phyloP scores from a whole-genome alignment of 2,329 filamentous ascomycete species.

The Fusarium nodosum region DNA sequence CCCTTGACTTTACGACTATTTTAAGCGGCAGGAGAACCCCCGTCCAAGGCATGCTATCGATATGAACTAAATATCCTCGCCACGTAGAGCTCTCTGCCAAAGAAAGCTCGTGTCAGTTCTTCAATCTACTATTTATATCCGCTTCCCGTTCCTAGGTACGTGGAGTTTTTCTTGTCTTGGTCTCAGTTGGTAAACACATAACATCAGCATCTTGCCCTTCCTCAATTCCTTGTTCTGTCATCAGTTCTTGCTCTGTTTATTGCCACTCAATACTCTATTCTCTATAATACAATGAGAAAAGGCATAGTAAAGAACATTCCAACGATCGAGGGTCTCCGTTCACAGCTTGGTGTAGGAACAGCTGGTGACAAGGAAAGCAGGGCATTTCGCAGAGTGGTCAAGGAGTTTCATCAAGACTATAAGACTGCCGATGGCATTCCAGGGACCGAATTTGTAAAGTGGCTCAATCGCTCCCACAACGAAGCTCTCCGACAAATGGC shows the following conservation, averaged over 20 bases:
- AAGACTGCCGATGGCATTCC: neutral
- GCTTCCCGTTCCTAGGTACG: neutral
- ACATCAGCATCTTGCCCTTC: neutral
- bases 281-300: neutral
- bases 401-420: neutral
- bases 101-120: neutral
- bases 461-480: neutral
- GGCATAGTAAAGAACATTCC: neutral
- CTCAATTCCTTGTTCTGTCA: neutral
- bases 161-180: neutral
- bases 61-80: neutral
- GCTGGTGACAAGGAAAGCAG: neutral
- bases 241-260: neutral
- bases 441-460: neutral
- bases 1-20: neutral
- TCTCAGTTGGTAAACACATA: neutral
- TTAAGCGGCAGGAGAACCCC: neutral
- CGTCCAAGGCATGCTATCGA: neutral
- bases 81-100: neutral
- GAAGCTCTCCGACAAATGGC: neutral
- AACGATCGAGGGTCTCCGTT: neutral
- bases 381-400: neutral
- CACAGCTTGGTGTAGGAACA: neutral
- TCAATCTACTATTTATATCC: neutral
- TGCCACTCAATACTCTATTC: rapidly evolving